These are phyloP conservation scores for Paracamarosporium sp. DNA, from an alignment of 2,329 filamentous ascomycete species.

Conservation along the genomic window DNA sequence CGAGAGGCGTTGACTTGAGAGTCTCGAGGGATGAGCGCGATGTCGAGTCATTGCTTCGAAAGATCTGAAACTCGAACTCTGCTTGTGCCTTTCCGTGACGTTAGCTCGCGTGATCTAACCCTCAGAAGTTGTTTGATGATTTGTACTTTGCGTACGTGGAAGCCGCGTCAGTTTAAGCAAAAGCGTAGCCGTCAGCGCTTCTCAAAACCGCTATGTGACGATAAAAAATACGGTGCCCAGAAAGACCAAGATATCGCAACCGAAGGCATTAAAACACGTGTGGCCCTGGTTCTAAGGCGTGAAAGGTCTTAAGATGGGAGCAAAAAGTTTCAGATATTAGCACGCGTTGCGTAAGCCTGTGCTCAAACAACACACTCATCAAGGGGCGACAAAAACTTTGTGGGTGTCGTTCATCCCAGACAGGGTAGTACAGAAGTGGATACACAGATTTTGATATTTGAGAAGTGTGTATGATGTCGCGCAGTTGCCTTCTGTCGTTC, in stretches of 20 bases:
- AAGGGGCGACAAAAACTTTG: too few relatives aligned
- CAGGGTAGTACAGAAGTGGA: too few relatives aligned
- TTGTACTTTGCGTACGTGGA: slow-evolving; percentile 13
- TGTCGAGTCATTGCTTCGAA: neutral
- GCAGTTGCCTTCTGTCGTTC: too few relatives aligned
- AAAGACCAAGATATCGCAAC: neutral
- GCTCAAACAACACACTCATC: slow-evolving; percentile 17
- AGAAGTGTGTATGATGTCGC: neutral
- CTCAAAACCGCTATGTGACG: slow-evolving; percentile 4
- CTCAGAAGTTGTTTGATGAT: slow-evolving; percentile 18
- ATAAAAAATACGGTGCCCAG: neutral
- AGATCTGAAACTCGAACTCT: neutral
- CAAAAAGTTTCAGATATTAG: slow-evolving; percentile 24
- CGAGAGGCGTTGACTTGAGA: neutral
- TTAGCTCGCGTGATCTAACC: neutral
- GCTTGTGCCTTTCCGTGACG: neutral
- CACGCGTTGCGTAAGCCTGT: slow-evolving; percentile 20
- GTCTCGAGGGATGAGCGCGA: neutral
- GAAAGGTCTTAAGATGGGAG: slow-evolving; percentile 20
- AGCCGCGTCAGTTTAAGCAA: neutral
- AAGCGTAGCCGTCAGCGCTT: neutral
- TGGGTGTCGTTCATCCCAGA: too few relatives aligned
- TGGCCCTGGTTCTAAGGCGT: slow-evolving; percentile 21
- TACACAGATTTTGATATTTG: neutral
- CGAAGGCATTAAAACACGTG: slow-evolving; percentile 7